Evolutionary conservation across 1,139 yeast species (phyloP).

Genomic region (Suhomyces ambrosiae): DNA sequence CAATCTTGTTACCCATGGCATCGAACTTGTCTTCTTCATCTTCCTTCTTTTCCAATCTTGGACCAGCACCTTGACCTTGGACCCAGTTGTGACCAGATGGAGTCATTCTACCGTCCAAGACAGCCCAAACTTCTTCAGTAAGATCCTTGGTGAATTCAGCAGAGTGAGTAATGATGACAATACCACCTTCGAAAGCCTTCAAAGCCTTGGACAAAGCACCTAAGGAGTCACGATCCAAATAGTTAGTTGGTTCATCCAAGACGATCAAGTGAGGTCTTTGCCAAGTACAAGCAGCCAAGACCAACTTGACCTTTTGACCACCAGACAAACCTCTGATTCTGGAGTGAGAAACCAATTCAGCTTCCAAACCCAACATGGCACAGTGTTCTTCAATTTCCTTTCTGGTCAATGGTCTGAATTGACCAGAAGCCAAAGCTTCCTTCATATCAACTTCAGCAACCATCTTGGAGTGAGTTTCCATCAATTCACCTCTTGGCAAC

Average conservation of each 20-base stretch:
- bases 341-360: conserved; percentile 99
- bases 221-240: conserved; percentile 98
- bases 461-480: conserved; percentile 97
- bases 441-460: conserved; percentile 99
- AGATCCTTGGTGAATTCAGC: conserved; percentile 99
- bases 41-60: conserved; percentile 94
- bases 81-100: conserved; percentile 99
- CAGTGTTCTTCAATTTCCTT: conserved; percentile 99
- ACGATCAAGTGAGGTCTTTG: conserved; percentile 99
- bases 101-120: conserved; percentile 94
- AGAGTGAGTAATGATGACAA: conserved; percentile 98
- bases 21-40: conserved; percentile 98
- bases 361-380: conserved; percentile 96
- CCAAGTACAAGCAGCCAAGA: conserved; percentile 99
- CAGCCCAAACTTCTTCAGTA: conserved; percentile 99
- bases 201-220: conserved; percentile 99
- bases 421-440: conserved; percentile 99
- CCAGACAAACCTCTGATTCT: conserved; percentile 99
- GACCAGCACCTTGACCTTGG: conserved; percentile 99
- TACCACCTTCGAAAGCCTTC: conserved; percentile 99
- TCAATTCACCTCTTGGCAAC: conserved; percentile 99
- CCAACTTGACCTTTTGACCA: conserved; percentile 99
- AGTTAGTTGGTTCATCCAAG: conserved; percentile 98
- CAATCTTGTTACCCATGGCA: conserved; percentile 99
- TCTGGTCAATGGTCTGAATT: conserved; percentile 99